Evolutionary conservation across 495 filamentous ascomycete genomes (phyloP), one percentile per base, ranked within the genome.

Genomic region (Schizothecium vesticola): DNA sequence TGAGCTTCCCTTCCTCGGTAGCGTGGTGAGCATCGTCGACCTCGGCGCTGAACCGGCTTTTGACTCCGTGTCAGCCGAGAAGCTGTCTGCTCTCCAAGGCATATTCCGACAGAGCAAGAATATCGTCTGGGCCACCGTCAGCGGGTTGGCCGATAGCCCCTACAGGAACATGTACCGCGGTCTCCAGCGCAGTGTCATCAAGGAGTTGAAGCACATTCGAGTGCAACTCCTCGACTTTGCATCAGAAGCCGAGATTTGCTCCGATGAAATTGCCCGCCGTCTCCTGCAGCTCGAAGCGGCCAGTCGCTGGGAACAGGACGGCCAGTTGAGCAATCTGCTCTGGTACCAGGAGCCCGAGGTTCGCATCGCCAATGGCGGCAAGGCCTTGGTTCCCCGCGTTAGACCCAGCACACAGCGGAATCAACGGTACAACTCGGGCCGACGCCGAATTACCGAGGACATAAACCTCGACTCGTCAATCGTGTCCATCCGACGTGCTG

Each of bases 31-130:
- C 51, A n/a, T 66, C 43, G 64, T 66, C 7, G 64, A 66, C 16
- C 64, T 66, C 26, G 51, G 23, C 10, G 24, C 51, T 21, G 64
- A 66, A 12, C 64, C 64, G 19, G 25, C 64, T 19, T 66, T 66
- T 31, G 43, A 66, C 8, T 58, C 26, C 19, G 23, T 66, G 25
- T 58, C 64, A 4, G 56, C 56, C 19, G 64, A 66, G 26, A 66
- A 58, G 19, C 55, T 66, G 19, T 56, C 64, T 2, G 55, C 55
- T 16, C 25, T 66, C 1, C 51, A 66, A 22, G 56, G 9, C 28
- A 36, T 66, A 3, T 66, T 66, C 64, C 51, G 64, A 36, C 64
- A 66, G 55, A 66, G 64, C 64, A 66, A 66, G 64, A 66, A 59
- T 19, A 59, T 66, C 26, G 19, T 66, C 55, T 66, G 64, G 64